phyloP scores from a whole-genome alignment of 2,329 filamentous ascomycete genomes.

The Pseudocercospora eumusae region DNA sequence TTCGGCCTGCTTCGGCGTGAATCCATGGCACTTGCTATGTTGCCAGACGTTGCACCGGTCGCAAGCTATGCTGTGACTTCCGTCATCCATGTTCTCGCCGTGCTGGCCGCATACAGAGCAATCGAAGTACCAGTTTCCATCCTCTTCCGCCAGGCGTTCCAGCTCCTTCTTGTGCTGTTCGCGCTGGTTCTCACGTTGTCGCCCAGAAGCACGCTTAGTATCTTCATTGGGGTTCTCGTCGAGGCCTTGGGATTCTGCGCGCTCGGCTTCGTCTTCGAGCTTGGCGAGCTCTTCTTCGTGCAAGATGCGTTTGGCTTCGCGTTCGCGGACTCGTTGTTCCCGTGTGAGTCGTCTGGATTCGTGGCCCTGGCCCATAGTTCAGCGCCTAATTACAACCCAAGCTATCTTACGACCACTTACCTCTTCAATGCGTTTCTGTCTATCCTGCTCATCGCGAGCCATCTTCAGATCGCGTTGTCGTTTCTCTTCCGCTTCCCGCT shows the following conservation, averaged over 20 bases:
- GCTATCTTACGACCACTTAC: slow-evolving; percentile 39
- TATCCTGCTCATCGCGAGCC: slow-evolving; percentile 60
- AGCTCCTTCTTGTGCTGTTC: slow-evolving; percentile 77
- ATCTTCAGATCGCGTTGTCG: slow-evolving; percentile 64
- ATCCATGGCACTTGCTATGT: slow-evolving; percentile 86
- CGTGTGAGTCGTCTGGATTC: slow-evolving; percentile 79
- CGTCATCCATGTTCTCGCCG: slow-evolving; percentile 86
- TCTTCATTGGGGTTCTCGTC: slow-evolving; percentile 61
- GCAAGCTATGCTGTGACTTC: slow-evolving; percentile 89
- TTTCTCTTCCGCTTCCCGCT: slow-evolving; percentile 69
- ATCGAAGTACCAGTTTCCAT: slow-evolving; percentile 92
- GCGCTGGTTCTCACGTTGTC: slow-evolving; percentile 78
- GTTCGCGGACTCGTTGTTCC: slow-evolving; percentile 81
- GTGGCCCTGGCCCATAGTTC: slow-evolving; percentile 58
- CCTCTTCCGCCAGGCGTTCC: slow-evolving; percentile 66
- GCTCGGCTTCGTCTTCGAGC: slow-evolving; percentile 61
- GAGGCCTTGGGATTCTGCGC: slow-evolving; percentile 33
- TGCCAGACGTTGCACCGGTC: slow-evolving; percentile 96
- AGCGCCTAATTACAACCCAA: slow-evolving; percentile 24
- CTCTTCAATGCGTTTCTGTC: slow-evolving; percentile 65
- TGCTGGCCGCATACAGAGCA: slow-evolving; percentile 84
- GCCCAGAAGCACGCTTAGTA: slow-evolving; percentile 66
- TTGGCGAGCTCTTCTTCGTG: slow-evolving; percentile 82
- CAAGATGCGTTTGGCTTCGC: slow-evolving; percentile 77
- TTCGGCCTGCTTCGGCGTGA: slow-evolving; percentile 77